Evolutionary conservation across 2,329 filamentous ascomycete species (phyloP), one percentile per base, ranked within the genome.

Genomic region (Periglandula ipomoeae): DNA sequence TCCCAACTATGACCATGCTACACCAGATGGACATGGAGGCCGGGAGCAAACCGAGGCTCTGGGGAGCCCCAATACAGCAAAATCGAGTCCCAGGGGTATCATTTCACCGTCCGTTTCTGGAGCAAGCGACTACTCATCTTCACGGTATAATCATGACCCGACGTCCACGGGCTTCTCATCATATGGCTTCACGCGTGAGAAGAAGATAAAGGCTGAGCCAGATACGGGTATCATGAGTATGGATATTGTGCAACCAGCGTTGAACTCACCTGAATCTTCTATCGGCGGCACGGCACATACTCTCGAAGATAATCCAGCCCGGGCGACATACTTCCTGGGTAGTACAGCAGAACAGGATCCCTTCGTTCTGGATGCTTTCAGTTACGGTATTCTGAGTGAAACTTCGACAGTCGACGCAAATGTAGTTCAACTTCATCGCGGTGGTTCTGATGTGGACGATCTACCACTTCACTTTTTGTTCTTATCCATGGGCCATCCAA

Each of bases 391-490:
- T 24, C 58, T 73, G 40, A 72, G 71, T 39, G 64, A 67, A 43
- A 67, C 68, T n/a, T 63, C 65, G 17, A 67, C 69, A 23, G 61
- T 74, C 7, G 70, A 71, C 49, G 70, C 68, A 50, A 69, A 71
- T 44, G 65, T 73, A 43, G 59, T 70, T 19, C 70, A 72, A 46
- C 67, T 72, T 1, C 64, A 66, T 34, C 54, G 62, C 13, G 70
- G 70, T 9, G 57, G 64, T 43, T 46, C 58, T 3, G 52, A 59
- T 27, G 51, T 56, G 11, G 64, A 67, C 27, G 63, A 65, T 20
- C 64, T 68, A 6, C 71, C 72, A 0, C 61, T 72, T 10, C 71
- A 75, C 54, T 75, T 75, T 43, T 63, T 68, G 2, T 60, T 74
- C 10, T 52, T 74, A 4, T 64, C 68, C 35, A 66, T 74, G 46